Evolutionary conservation across 768 basidiomycete species (phyloP).

Genomic region (Pisolithus albus): DNA sequence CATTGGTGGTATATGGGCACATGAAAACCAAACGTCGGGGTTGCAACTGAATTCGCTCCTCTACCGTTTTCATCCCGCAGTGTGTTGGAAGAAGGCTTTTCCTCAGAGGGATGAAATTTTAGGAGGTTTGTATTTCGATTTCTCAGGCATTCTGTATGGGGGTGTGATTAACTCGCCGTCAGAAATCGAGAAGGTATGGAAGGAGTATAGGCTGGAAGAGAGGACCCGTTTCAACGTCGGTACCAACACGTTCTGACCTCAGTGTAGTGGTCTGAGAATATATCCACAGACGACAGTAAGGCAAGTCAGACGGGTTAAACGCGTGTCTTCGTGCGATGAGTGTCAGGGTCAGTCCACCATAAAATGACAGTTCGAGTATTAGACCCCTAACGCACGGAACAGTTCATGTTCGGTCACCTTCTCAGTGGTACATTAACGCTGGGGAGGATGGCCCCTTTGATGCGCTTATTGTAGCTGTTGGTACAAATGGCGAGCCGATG

Average conservation of each 20-base stretch:
- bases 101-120: conserved; percentile 47
- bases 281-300: conserved; percentile 28
- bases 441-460: conserved; percentile 42
- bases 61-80: conserved; percentile 45
- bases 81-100: conserved; percentile 39
- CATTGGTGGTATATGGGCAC: conserved; percentile 44
- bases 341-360: neutral
- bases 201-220: conserved; percentile 40
- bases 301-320: conserved; percentile 25
- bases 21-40: conserved; percentile 45
- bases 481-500: conserved; percentile 43
- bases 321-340: conserved; percentile 9
- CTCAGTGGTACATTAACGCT: conserved; percentile 44
- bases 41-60: conserved; percentile 46
- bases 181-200: conserved; percentile 41
- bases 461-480: conserved; percentile 43
- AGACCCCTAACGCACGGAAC: neutral
- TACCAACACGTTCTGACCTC: neutral
- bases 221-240: conserved; percentile 39
- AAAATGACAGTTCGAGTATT: neutral
- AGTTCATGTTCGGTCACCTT: conserved; percentile 18
- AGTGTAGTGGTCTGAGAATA: neutral
- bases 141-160: too few relatives aligned
- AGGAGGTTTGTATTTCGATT: conserved; percentile 21
- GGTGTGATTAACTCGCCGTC: neutral